Evolutionary conservation across 2,329 filamentous ascomycete species (phyloP).

Genomic region (Niveomyces coronatus): DNA sequence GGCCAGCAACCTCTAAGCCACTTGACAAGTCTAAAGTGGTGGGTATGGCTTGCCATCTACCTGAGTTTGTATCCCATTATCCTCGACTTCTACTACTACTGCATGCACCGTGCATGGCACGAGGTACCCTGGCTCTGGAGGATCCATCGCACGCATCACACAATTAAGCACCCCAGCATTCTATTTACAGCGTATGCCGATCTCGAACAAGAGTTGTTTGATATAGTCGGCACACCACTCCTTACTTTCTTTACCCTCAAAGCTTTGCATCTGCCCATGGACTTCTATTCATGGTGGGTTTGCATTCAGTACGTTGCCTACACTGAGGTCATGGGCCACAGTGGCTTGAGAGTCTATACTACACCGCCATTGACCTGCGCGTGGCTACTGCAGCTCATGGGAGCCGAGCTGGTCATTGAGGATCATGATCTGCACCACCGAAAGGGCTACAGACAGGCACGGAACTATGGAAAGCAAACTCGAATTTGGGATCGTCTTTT

Average conservation of each 20-base stretch:
- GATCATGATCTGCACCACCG: slow-evolving; percentile 24
- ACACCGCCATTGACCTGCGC: slow-evolving; percentile 21
- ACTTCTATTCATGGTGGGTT: slow-evolving; percentile 36
- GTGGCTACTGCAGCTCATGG: slow-evolving; percentile 21
- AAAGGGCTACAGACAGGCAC: slow-evolving; percentile 16
- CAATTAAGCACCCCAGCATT: slow-evolving; percentile 32
- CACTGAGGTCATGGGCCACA: slow-evolving; percentile 28
- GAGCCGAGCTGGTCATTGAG: slow-evolving; percentile 27
- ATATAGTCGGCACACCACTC: slow-evolving; percentile 29
- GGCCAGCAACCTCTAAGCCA: too few species aligned
- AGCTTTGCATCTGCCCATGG: slow-evolving; percentile 27
- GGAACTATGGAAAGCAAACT: slow-evolving; percentile 27
- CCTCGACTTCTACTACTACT: slow-evolving; percentile 31
- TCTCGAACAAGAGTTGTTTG: slow-evolving; percentile 30
- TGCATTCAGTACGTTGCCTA: slow-evolving; percentile 33
- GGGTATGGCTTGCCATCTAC: too few species aligned
- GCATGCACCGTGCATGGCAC: slow-evolving; percentile 32
- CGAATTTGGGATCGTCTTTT: slow-evolving; percentile 23
- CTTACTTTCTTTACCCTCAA: slow-evolving; percentile 26
- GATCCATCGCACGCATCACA: slow-evolving; percentile 32
- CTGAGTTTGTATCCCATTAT: slow-evolving; percentile 27
- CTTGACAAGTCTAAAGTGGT: too few species aligned
- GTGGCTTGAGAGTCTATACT: slow-evolving; percentile 25
- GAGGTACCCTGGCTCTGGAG: slow-evolving; percentile 27
- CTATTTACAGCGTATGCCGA: slow-evolving; percentile 32